Evolutionary conservation across 1,284 basidiomycete species (phyloP).

Genomic region (Ustilago curta): DNA sequence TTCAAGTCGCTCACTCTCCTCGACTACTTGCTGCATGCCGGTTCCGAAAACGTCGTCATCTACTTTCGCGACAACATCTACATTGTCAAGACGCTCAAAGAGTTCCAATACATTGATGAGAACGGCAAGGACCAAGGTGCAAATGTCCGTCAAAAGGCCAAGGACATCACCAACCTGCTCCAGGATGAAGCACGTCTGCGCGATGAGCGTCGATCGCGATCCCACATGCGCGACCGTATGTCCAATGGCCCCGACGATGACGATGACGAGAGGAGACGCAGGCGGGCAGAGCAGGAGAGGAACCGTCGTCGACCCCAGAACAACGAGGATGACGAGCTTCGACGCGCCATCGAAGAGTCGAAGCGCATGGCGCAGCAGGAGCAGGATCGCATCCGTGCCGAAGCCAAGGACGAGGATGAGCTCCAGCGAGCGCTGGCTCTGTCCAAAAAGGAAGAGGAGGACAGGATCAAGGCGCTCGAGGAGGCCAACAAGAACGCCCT

Average conservation of each 20-base stretch:
- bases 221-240: conserved; percentile 96
- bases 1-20: conserved; percentile 98
- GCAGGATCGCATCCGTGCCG: conserved; percentile 60
- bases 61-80: conserved; percentile 98
- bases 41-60: conserved; percentile 97
- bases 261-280: conserved; percentile 75
- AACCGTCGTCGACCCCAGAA: conserved; percentile 39
- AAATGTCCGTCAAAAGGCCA: conserved; percentile 97
- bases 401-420: conserved; percentile 76
- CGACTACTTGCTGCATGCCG: conserved; percentile 95
- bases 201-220: conserved; percentile 84
- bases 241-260: conserved; percentile 72
- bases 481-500: conserved; percentile 80
- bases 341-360: conserved; percentile 72
- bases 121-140: conserved; percentile 96
- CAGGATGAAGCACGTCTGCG: conserved; percentile 87
- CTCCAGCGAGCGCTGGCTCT: conserved; percentile 81
- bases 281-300: conserved; percentile 47
- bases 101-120: conserved; percentile 97
- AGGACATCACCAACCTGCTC: conserved; percentile 97
- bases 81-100: conserved; percentile 98
- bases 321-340: conserved; percentile 73
- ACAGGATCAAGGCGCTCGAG: conserved; percentile 73
- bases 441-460: conserved; percentile 81
- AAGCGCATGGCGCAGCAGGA: conserved; percentile 69